Conservation (phyloP, 108 stramenopile species). For the Hondaea fermentalgiana region DNA sequence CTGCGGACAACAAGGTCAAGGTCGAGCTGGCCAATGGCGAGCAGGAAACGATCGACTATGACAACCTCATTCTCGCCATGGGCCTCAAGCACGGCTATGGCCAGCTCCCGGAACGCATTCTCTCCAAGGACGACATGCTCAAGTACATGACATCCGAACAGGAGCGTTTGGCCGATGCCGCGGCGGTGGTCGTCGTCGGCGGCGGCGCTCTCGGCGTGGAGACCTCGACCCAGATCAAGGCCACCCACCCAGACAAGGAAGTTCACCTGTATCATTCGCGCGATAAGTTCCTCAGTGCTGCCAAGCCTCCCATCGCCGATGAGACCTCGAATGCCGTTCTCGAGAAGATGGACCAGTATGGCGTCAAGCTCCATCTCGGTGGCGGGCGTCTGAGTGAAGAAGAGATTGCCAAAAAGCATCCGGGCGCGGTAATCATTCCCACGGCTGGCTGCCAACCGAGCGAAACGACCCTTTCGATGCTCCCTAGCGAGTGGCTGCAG, state of each 20-base stretch:
- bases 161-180: background rate
- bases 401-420: background rate
- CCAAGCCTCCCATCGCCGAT: background rate
- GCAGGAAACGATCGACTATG: background rate
- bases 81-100: background rate
- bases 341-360: background rate
- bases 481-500: background rate
- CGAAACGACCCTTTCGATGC: background rate
- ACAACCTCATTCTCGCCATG: background rate
- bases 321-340: background rate
- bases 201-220: constrained; percentile 1
- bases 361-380: background rate
- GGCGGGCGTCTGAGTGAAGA: background rate
- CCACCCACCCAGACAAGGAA: background rate
- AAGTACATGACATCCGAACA: background rate
- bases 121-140: background rate
- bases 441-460: background rate
- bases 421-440: background rate
- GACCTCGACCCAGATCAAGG: background rate
- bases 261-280: background rate
- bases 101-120: background rate
- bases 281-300: background rate
- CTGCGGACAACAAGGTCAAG: background rate
- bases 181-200: background rate
- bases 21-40: background rate